Evolutionary conservation across 75 land plant genomes (phyloP), one percentile per base, ranked within the genome.

Genomic region (Picea sitchensis): DNA sequence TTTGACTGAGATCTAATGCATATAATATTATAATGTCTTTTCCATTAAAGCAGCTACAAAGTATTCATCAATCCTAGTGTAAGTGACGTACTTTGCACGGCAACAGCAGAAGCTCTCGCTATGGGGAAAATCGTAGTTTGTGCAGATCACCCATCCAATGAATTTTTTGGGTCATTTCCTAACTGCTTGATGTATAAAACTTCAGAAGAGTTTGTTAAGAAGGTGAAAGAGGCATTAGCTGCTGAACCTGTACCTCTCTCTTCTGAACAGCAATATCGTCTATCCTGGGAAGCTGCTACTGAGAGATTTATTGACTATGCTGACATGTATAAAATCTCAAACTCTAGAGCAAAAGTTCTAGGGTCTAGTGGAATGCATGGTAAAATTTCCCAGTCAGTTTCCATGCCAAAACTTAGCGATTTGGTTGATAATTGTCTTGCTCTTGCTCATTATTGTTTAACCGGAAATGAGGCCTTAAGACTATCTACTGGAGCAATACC

Each of bases 221-320:
- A 89, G 79, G 99, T 96, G 80, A 95, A 90, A 63, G 85, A 91
- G 59, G 99, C 99, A 56, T 56, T 95, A 82, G 80, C 83, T n/a
- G 82, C 86, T 18, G 92, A 96, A 51, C 99, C 99, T 58, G 88
- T 84, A 59, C 98, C 99, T 11, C 92, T 96, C 34, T 91, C 95
- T 26, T 86, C 92, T 17, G 95, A 96, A 78, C 89, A 95, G 73
- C 85, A 88, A 77, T 88, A 95, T 56, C 81, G 82, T 61, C 83
- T 96, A 26, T 96, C 99, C 18, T 96, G 98, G 99, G 99, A 96
- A 73, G 98, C 98, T 63, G 99, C 99, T 14, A 96, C 98, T 14
- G 90, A 95, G 71, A 87, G 99, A 76, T 96, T 96, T 75, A 86
- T 96, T 61, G 86, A 93, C 65, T 90, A 84, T 78, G 94, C 98